A percentile compares a stretch with the other conserved stretches of the same genome.
Evolutionary conservation across 2,329 filamentous ascomycete species (phyloP).

Genomic region (Septoria linicola): DNA sequence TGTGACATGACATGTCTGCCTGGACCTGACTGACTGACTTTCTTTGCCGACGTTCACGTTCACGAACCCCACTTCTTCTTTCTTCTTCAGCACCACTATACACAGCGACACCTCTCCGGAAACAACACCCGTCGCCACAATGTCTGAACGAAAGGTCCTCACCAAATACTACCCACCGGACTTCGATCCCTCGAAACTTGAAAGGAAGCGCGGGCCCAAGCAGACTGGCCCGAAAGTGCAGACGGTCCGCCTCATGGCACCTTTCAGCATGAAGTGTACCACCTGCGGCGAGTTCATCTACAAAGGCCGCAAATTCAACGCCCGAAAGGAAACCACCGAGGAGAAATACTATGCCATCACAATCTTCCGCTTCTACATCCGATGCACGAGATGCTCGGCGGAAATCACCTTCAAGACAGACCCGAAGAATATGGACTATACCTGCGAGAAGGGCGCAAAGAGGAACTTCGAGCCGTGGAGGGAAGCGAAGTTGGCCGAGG

Average conservation of each 20-base stretch:
- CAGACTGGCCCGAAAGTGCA: constrained; percentile 75
- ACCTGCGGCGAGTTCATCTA: constrained; percentile 79
- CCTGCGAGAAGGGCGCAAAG: constrained; percentile 76
- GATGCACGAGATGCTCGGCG: constrained; percentile 79
- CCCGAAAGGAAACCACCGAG: constrained; percentile 86
- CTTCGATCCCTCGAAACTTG: constrained; percentile 84
- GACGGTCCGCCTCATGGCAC: constrained; percentile 86
- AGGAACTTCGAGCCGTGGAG: constrained; percentile 94
- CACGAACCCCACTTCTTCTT: too few species aligned
- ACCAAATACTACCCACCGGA: constrained; percentile 68
- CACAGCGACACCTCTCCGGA: background rate
- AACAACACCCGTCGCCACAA: constrained; percentile 40
- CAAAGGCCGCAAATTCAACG: constrained; percentile 93
- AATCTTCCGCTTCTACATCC: constrained; percentile 79
- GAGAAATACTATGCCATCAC: constrained; percentile 87
- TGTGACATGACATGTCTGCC: too few species aligned
- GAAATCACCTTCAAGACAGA: constrained; percentile 95
- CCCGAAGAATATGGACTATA: constrained; percentile 92
- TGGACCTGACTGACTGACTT: too few species aligned
- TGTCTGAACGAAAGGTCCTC: constrained; percentile 86
- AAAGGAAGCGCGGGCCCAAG: constrained; percentile 64
- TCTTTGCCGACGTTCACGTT: too few species aligned
- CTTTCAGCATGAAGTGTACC: constrained; percentile 76
- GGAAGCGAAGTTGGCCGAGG: constrained; percentile 62
- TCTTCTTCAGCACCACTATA: background rate